These are phyloP conservation scores for Glarea lozoyensis DNA, from an alignment of 495 filamentous ascomycete genomes.

Conservation along the genomic window DNA sequence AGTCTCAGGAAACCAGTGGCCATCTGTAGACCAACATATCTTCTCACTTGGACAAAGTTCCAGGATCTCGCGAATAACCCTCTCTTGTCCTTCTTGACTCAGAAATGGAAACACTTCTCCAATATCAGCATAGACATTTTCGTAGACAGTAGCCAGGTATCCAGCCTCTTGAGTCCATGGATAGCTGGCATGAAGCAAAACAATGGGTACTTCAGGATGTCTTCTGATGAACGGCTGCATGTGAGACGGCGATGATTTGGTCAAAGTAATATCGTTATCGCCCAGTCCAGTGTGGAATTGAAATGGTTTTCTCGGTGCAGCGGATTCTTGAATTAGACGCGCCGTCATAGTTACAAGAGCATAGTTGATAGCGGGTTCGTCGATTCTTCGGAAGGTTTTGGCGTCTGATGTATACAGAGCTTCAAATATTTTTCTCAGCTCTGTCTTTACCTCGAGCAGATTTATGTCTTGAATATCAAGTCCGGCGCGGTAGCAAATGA, in stretches of 20 bases:
- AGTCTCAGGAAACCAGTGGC: slow-evolving; percentile 76
- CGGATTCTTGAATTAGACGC: slow-evolving; percentile 34
- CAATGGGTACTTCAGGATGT: slow-evolving; percentile 61
- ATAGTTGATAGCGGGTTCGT: slow-evolving; percentile 10
- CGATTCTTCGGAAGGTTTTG: slow-evolving; percentile 13
- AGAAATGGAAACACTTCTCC: slow-evolving; percentile 81
- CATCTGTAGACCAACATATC: slow-evolving; percentile 79
- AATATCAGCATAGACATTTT: slow-evolving; percentile 79
- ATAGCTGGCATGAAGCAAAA: slow-evolving; percentile 77
- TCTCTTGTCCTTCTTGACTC: slow-evolving; percentile 71
- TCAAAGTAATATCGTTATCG: slow-evolving; percentile 69
- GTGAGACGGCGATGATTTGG: slow-evolving; percentile 65
- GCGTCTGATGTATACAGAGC: slow-evolving; percentile 1
- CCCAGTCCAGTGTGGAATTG: slow-evolving; percentile 87
- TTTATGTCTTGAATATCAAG: slow-evolving; percentile 38
- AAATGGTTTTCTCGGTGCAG: slow-evolving; percentile 53
- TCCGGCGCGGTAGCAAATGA: slow-evolving; percentile 78
- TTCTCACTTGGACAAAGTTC: slow-evolving; percentile 72
- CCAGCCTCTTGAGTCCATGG: slow-evolving; percentile 77
- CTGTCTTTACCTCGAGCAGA: slow-evolving; percentile 1
- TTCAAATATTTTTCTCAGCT: slow-evolving; percentile 17
- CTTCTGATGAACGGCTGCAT: slow-evolving; percentile 64
- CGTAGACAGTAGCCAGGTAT: slow-evolving; percentile 71
- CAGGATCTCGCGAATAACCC: slow-evolving; percentile 61
- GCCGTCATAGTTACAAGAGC: slow-evolving; percentile 41